phyloP scores from a whole-genome alignment of 2,329 filamentous ascomycete genomes.

The Fusarium sambucinum region DNA sequence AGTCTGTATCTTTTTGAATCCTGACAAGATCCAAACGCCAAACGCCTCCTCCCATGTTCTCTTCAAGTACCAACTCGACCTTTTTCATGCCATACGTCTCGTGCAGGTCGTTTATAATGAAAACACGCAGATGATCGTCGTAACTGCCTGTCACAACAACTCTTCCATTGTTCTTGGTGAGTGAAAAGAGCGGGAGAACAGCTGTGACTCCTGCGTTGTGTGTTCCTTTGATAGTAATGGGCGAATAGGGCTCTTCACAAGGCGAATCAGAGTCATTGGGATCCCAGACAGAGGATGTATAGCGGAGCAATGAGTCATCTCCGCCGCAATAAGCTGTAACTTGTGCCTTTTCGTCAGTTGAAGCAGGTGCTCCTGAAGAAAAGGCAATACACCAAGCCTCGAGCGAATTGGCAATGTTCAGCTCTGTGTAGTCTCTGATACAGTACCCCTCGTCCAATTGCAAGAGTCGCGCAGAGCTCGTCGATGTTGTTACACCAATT shows the following conservation, averaged over 20 bases:
- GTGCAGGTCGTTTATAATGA: constrained; percentile 61
- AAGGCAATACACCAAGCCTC: constrained; percentile 83
- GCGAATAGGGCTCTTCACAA: constrained; percentile 43
- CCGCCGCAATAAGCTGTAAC: constrained; percentile 75
- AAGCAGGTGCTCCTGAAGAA: constrained; percentile 51
- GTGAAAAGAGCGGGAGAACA: constrained; percentile 75
- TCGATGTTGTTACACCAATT: constrained; percentile 78
- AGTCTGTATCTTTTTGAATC: constrained; percentile 43
- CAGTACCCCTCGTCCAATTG: constrained; percentile 59
- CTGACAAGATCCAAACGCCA: constrained; percentile 81
- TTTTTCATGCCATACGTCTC: constrained; percentile 57
- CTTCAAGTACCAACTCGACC: constrained; percentile 69
- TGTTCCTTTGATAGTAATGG: constrained; percentile 55
- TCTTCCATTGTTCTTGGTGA: constrained; percentile 58
- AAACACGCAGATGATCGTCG: constrained; percentile 83
- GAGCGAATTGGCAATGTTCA: constrained; percentile 65
- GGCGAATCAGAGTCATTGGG: constrained; percentile 15
- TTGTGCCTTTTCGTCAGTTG: constrained; percentile 38
- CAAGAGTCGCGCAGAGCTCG: constrained; percentile 71
- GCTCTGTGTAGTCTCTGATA: constrained; percentile 49
- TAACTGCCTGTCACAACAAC: constrained; percentile 90
- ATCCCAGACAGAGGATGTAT: constrained; percentile 53
- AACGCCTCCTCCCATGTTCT: constrained; percentile 81
- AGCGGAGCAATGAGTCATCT: constrained; percentile 76
- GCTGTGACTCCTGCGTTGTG: constrained; percentile 90